Evolutionary conservation across 768 basidiomycete species (phyloP).

Genomic region (Lactarius sanguifluus): DNA sequence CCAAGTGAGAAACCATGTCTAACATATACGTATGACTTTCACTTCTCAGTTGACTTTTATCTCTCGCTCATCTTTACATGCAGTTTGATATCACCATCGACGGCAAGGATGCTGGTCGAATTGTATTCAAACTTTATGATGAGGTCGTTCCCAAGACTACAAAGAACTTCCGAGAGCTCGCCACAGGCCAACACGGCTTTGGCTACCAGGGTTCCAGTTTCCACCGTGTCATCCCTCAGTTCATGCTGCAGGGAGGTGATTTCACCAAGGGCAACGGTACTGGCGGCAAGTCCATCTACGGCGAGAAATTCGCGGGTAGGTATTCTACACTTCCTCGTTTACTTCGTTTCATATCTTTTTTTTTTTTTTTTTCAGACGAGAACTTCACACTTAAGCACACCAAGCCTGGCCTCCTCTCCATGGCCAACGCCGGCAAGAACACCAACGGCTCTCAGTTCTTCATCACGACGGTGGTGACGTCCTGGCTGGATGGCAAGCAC

Average conservation of each 20-base stretch:
- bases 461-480: constrained; percentile 76
- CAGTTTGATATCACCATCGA: constrained; percentile 69
- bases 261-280: constrained; percentile 67
- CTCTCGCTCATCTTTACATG: neutral
- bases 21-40: constrained; percentile 42
- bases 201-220: constrained; percentile 72
- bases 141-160: constrained; percentile 72
- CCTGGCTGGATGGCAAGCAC: constrained; percentile 81
- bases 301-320: constrained; percentile 62
- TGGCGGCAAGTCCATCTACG: constrained; percentile 80
- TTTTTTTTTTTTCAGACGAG: constrained; percentile 59
- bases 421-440: constrained; percentile 79
- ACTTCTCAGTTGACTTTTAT: neutral
- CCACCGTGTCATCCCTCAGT: constrained; percentile 82
- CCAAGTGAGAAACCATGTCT: constrained; percentile 34
- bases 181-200: constrained; percentile 69
- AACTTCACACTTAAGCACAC: constrained; percentile 79
- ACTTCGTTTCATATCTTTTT: neutral
- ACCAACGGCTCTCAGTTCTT: constrained; percentile 92
- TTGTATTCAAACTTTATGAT: constrained; percentile 87
- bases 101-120: constrained; percentile 46
- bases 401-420: constrained; percentile 65
- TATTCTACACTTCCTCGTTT: constrained; percentile 16
- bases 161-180: constrained; percentile 86
- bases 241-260: constrained; percentile 92